Conservation (phyloP, 495 filamentous ascomycete genomes). For the Neurospora africana region DNA sequence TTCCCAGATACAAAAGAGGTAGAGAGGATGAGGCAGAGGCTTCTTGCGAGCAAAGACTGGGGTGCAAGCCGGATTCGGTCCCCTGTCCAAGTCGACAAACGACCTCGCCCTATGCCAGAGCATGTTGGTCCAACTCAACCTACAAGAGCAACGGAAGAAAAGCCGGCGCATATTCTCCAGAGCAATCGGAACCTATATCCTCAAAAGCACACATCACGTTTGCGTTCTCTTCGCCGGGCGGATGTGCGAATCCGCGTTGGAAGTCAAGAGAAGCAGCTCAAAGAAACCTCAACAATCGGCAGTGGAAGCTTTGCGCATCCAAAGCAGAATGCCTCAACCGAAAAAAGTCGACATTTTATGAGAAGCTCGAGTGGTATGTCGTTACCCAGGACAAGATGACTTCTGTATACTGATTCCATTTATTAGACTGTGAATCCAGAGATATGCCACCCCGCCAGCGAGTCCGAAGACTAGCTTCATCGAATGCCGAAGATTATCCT, state of each 20-base stretch:
- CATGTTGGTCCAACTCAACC: background rate
- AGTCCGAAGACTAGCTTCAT: background rate
- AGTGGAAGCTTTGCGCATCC: background rate
- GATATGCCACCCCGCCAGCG: background rate
- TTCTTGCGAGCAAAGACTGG: conserved; percentile 16
- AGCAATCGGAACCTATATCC: background rate
- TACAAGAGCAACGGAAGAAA: background rate
- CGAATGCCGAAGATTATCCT: background rate
- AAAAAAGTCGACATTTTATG: background rate
- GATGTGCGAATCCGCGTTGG: conserved; percentile 28
- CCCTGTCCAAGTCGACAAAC: background rate
- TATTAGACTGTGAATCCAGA: background rate
- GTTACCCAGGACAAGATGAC: background rate
- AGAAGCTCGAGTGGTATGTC: background rate
- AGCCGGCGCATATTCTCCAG: conserved; percentile 2
- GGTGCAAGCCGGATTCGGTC: conserved; percentile 3
- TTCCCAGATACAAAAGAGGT: conserved; percentile 1
- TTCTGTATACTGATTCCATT: background rate
- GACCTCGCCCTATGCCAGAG: background rate
- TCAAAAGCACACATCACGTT: background rate
- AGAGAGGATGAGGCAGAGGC: conserved; percentile 10
- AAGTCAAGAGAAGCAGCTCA: conserved; percentile 25
- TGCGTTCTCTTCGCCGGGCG: background rate
- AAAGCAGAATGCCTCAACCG: background rate
- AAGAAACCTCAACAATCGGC: conserved; percentile 6